Evolutionary conservation across 345 rosid species (phyloP), one percentile per base, ranked within the genome.

Genomic region (Sisymbrium irio): DNA sequence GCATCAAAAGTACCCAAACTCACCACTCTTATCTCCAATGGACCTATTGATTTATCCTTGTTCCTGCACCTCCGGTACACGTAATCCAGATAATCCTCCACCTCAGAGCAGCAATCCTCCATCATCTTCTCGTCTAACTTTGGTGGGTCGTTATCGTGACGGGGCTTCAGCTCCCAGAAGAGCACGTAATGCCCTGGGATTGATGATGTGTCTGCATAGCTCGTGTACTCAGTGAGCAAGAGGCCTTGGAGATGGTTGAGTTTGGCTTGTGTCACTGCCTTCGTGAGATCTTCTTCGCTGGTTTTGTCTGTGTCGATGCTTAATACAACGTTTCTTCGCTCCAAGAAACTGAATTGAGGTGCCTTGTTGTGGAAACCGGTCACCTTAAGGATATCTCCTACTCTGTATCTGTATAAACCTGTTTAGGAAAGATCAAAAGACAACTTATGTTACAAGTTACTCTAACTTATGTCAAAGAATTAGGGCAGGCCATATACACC

Each of bases 241-340:
- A 85, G 77, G 44, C 89, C 88, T 1, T 90, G 84, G 3, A 78
- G 77, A 80, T 78, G 86, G 82, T 82, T 81, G 9, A 58, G 65
- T 66, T 86, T 86, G 13, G 96, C 93, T 69, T 82, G 72, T 46
- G 88, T 85, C 58, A 93, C 89, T 6, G 97, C 98, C n/a, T 87
- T 85, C 53, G 90, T 74, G 17, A 93, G 83, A 78, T 93, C 97
- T 40, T 87, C 98, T 56, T 93, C 98, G 32, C 86, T 93, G n/a
- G 98, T 93, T 81, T 88, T 93, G 78, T 93, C 98, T 0, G 95
- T 87, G 73, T 93, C 97, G 0, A 93, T 82, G 84, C 97, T 90
- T 67, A 93, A 50, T 22, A 88, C 87, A 12, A 90, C 93, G 59
- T 93, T 93, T 81, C 86, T 74, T 77, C 98, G 28, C 27, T 85